Evolutionary conservation across 352 stramenopile species (phyloP), one percentile per base, ranked within the genome.

Genomic region (Phytophthora brassicae): DNA sequence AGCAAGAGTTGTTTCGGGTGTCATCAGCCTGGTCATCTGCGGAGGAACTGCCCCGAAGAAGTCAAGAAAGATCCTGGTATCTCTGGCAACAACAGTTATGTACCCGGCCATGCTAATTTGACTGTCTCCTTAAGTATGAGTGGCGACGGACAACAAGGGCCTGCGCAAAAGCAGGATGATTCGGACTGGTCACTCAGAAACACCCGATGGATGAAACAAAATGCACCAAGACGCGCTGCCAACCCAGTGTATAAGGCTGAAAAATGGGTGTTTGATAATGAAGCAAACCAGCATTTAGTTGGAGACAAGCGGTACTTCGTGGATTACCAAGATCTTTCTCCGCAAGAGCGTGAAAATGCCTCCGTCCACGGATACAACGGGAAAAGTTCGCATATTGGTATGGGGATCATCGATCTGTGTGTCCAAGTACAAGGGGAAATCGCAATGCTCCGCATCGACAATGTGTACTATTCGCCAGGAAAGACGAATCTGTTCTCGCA

Each of bases 241-340:
- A 50, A 45, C 6, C 28, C 42, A 23, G 53, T 35, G 43, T 60
- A 60, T 19, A 3, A 26, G 2, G 0, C 53, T 8, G 33, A 53
- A 14, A 23, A 19, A 19, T 60, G 31, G 53, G 31, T 60, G 9
- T 53, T 43, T 20, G 53, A 60, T 16, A 53, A 44, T 16, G 43
- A 22, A 13, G 53, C 53, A 17, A 60, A 2, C 4, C 42, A 29
- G 22, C 31, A 60, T 24, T 14, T 54, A 5, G 53, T n/a, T 46
- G 53, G 53, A 14, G 53, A 53, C 22, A 60, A 53, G 29, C 14
- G 53, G 2, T 53, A 60, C 31, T 61, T 49, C 26, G 54, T 54
- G 5, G 28, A 26, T 3, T 49, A 54, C 13, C 54, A 24, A 1
- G 19, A 50, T 14, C 42, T 52, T 6, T 28, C 42, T 60, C 41